Evolutionary conservation across 192 early-diverging fungal genomes (phyloP).

Genomic region (Martensiomyces pterosporus): DNA sequence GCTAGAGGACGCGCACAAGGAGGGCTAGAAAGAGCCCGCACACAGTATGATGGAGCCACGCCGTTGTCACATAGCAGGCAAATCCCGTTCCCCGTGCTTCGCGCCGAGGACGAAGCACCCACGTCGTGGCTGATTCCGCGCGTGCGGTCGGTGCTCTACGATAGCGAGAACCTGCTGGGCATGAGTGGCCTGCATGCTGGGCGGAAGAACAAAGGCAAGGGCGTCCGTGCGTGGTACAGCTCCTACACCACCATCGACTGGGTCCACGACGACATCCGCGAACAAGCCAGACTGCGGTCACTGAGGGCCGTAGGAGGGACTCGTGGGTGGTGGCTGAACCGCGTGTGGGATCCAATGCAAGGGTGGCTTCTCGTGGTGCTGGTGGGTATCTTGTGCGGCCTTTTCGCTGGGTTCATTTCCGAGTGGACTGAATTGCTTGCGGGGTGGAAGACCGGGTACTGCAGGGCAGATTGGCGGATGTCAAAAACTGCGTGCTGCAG

Average conservation of each 20-base stretch:
- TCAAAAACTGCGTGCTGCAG: constrained; percentile 79
- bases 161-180: constrained; percentile 30
- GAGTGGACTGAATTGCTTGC: constrained; percentile 73
- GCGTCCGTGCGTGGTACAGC: constrained; percentile 40
- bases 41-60: too few species aligned
- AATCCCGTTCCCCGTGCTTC: constrained; percentile 38
- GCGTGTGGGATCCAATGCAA: constrained; percentile 72
- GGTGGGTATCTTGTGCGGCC: constrained; percentile 54
- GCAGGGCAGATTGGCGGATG: constrained; percentile 69
- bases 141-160: constrained; percentile 38
- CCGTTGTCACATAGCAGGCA: constrained; percentile 9
- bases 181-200: constrained; percentile 14
- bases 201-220: constrained; percentile 33
- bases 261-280: constrained; percentile 86
- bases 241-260: constrained; percentile 64
- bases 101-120: constrained; percentile 37
- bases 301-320: constrained; percentile 54
- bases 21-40: too few species aligned
- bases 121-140: constrained; percentile 47
- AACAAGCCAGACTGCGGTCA: constrained; percentile 63
- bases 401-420: constrained; percentile 45
- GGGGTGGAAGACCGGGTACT: constrained; percentile 81
- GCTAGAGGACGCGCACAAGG: too few species aligned
- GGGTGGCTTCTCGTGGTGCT: constrained; percentile 81
- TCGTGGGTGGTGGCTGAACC: constrained; percentile 55